Base-by-base conservation (phyloP, 345 rosid genomes). In the Eucalyptus polybractea region DNA sequence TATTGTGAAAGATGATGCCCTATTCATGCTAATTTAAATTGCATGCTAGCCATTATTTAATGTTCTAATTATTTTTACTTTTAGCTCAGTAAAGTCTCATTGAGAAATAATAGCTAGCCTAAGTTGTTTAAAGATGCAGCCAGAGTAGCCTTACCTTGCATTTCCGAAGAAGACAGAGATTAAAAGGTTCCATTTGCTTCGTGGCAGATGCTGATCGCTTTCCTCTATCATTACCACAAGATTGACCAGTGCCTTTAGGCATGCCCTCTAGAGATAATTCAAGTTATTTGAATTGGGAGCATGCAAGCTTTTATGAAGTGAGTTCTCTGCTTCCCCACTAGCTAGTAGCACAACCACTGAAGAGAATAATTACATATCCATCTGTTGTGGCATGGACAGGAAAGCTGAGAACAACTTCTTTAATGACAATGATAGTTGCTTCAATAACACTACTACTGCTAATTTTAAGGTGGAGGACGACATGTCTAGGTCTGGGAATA, bases 131-230 rank as follows among this genome's bases (percentile, higher is more conserved):
- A 31, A 86, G 22, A 44, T 47, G n/a, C 17, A 86, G 24, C 44
- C 45, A 83, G 22, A 56, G 42, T 49, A 31, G 27, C 3, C 80
- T 56, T 87, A 95, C 97, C 95, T 93, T 89, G 93, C 92, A 91
- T 96, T 97, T 89, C 91, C 94, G 89, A 95, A 96, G 93, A 96
- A 94, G 40, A 95, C 94, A 51, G 91, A 91, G 29, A 93, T 37
- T 40, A 97, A 97, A 80, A 96, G 42, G 83, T 87, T 90, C 91
- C 93, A 88, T 86, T 90, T 92, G 87, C 87, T 91, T 45, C 62
- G 14, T n/a, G 53, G 10, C 3, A 11, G 12, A 42, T 54, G 40
- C 1, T 9, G 45, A 22, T 62, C 4, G 29, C 40, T 25, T 29
- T 49, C 53, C n/a, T 60, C 51, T 22, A 27, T 15, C 37, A 65